These are phyloP conservation scores for Vicia sativa DNA, from an alignment of 306 rosid species.

Conservation along the genomic window DNA sequence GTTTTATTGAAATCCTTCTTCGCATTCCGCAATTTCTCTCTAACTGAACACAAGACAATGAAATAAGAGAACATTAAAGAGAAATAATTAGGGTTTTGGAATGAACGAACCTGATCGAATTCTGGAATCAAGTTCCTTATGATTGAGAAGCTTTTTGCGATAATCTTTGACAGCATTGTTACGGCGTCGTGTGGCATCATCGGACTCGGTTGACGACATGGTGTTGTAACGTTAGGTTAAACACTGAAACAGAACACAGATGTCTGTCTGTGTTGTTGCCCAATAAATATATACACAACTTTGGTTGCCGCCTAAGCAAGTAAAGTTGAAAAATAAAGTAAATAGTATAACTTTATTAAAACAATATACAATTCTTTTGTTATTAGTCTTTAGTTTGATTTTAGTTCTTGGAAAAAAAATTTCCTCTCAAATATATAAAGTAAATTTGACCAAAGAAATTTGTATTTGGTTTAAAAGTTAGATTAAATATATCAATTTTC, in stretches of 20 bases:
- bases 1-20: conserved; percentile 72
- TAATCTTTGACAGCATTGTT: neutral
- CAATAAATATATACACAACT: neutral
- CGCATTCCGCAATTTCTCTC: conserved; percentile 57
- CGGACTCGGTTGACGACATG: neutral
- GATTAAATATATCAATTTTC: no score
- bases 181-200: conserved; percentile 3
- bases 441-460: no score
- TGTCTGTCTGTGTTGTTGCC: neutral
- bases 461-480: no score
- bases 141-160: neutral
- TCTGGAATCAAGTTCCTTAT: neutral
- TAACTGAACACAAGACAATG: conserved; percentile 42
- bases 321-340: neutral
- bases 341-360: no score
- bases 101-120: neutral
- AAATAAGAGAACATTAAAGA: neutral
- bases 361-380: no score
- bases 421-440: no score
- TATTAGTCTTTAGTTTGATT: no score
- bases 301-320: conserved; percentile 20
- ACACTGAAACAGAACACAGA: neutral
- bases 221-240: neutral
- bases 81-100: conserved; percentile 18
- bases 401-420: no score